These are phyloP conservation scores for Synchytrium microbalum DNA, from an alignment of 371 early-diverging fungal species.

Conservation along the genomic window DNA sequence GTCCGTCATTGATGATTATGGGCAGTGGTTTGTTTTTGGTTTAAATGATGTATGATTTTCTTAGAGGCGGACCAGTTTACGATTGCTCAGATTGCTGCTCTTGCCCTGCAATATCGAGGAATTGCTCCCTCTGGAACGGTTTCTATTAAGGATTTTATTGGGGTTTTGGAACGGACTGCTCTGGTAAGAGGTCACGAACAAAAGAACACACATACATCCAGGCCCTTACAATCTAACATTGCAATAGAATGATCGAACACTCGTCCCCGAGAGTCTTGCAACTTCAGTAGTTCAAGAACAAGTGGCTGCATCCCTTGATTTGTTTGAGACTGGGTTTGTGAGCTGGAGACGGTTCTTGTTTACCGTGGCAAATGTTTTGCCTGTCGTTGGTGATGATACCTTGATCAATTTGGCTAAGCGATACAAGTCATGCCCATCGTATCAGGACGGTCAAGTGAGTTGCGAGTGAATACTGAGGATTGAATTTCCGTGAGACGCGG, in stretches of 20 bases:
- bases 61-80: constrained; percentile 46
- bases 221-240: background rate
- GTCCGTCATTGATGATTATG: background rate
- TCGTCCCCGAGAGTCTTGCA: constrained; percentile 34
- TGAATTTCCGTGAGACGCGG: background rate
- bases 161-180: constrained; percentile 6
- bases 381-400: constrained; percentile 23
- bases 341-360: constrained; percentile 44
- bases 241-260: constrained; percentile 25
- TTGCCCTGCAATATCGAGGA: constrained; percentile 26
- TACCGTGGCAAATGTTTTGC: constrained; percentile 30
- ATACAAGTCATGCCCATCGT: constrained; percentile 16
- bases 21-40: background rate
- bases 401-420: constrained; percentile 16
- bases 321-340: constrained; percentile 45
- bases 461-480: background rate
- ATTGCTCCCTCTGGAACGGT: constrained; percentile 34
- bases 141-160: constrained; percentile 31
- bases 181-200: background rate
- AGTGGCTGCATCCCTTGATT: constrained; percentile 33
- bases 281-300: constrained; percentile 20
- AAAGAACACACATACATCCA: background rate
- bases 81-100: constrained; percentile 35
- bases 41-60: background rate
- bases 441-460: constrained; percentile 21